Conservation (phyloP, 345 rosid genomes). For the Turritis glabra region DNA sequence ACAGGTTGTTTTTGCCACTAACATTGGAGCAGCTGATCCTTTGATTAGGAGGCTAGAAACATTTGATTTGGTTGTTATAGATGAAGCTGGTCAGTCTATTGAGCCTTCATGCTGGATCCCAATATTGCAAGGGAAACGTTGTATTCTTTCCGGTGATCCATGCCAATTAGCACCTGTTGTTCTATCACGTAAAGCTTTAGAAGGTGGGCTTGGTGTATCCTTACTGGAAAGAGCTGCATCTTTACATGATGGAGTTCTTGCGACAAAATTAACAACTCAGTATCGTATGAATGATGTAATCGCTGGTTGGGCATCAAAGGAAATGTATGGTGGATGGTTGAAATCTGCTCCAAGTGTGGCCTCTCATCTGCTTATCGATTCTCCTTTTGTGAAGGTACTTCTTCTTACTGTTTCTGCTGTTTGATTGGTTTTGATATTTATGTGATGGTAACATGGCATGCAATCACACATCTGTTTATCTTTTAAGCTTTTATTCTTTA, state of each 20-base stretch:
- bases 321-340: slow-evolving; percentile 86
- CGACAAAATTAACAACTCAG: slow-evolving; percentile 71
- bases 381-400: slow-evolving; percentile 96
- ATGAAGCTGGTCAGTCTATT: slow-evolving; percentile 97
- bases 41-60: slow-evolving; percentile 69
- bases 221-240: slow-evolving; percentile 78
- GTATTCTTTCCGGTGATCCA: slow-evolving; percentile 90
- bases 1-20: slow-evolving; percentile 91
- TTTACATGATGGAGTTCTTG: slow-evolving; percentile 74
- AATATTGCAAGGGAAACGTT: slow-evolving; percentile 86
- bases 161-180: slow-evolving; percentile 95
- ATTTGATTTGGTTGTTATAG: slow-evolving; percentile 90
- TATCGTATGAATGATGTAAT: slow-evolving; percentile 96
- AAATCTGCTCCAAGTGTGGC: slow-evolving; percentile 73
- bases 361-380: slow-evolving; percentile 82
- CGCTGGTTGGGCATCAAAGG: slow-evolving; percentile 97
- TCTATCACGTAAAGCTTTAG: slow-evolving; percentile 82
- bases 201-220: slow-evolving; percentile 90
- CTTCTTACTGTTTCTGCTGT: slow-evolving; percentile 13
- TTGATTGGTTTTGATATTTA: slow-evolving; percentile 23
- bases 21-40: slow-evolving; percentile 96
- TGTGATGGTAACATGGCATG: neutral
- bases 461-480: neutral
- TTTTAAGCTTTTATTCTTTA: neutral
- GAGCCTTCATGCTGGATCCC: slow-evolving; percentile 98